A percentile compares a stretch with the other conserved stretches of the same genome.
phyloP scores from a whole-genome alignment of 169 alveolate genomes.

The Cryptosporidium felis region DNA sequence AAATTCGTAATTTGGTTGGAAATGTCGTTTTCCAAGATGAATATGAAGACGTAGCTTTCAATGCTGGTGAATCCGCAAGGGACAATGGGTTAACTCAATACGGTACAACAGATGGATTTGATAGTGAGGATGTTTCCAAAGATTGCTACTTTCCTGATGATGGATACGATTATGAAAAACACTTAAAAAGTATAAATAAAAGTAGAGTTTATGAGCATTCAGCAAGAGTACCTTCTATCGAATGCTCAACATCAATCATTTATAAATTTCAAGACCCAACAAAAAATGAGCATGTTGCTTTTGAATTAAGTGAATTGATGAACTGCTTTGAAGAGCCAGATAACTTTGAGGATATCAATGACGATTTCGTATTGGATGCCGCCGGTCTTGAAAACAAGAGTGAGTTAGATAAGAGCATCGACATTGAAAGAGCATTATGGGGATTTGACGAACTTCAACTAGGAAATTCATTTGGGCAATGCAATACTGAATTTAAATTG shows the following conservation, averaged over 20 bases:
- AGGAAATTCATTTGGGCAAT: background rate
- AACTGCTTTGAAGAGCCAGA: constrained; percentile 57
- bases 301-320: constrained; percentile 23
- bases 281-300: background rate
- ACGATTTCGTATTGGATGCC: constrained; percentile 31
- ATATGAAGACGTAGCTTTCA: background rate
- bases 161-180: constrained; percentile 68
- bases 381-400: constrained; percentile 9
- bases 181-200: constrained; percentile 7
- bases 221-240: background rate
- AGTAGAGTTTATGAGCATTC: background rate
- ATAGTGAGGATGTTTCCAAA: background rate
- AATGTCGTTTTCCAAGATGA: constrained; percentile 37
- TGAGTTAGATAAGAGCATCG: constrained; percentile 18
- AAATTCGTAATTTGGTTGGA: constrained; percentile 22
- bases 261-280: background rate
- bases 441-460: background rate
- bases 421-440: constrained; percentile 20
- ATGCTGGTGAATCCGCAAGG: background rate
- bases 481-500: background rate
- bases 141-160: constrained; percentile 59
- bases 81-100: background rate
- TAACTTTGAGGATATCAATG: constrained; percentile 59
- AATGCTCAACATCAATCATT: constrained; percentile 4
- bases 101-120: background rate